Evolutionary conservation across 305 asterid species (phyloP).

Genomic region (Fraxinus ornus): DNA sequence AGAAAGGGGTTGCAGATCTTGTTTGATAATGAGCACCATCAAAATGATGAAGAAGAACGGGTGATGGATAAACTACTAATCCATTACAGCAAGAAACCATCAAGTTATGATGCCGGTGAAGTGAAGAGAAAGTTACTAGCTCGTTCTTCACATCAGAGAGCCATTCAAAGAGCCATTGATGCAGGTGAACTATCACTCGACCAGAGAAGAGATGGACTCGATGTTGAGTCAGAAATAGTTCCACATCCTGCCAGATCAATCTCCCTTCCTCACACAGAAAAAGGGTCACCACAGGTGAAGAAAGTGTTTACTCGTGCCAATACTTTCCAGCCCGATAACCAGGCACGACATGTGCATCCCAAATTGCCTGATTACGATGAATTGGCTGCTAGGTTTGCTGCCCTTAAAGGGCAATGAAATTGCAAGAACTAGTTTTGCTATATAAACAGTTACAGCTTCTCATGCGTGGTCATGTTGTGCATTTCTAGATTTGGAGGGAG

Average conservation of each 20-base stretch:
- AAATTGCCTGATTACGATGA: constrained; percentile 92
- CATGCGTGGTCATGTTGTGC: too few species aligned
- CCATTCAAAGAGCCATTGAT: constrained; percentile 26
- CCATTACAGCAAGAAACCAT: constrained; percentile 84
- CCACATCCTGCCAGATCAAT: constrained; percentile 59
- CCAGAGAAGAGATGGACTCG: constrained; percentile 30
- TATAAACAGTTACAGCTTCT: background rate
- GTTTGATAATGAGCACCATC: constrained; percentile 56
- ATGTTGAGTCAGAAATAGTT: constrained; percentile 29
- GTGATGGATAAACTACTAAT: constrained; percentile 76
- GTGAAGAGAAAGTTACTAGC: constrained; percentile 39
- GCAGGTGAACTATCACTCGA: constrained; percentile 44
- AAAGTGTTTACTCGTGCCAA: constrained; percentile 62
- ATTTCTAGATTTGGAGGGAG: background rate
- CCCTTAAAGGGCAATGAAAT: constrained; percentile 59
- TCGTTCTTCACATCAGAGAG: constrained; percentile 28
- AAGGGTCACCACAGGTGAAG: constrained; percentile 37
- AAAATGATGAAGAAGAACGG: constrained; percentile 67
- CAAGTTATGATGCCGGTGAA: constrained; percentile 45
- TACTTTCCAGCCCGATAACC: constrained; percentile 72
- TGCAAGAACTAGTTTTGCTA: background rate
- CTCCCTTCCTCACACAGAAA: constrained; percentile 66
- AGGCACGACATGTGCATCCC: constrained; percentile 85
- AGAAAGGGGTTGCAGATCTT: constrained; percentile 58
- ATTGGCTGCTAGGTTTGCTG: constrained; percentile 85